Evolutionary conservation across 345 rosid species (phyloP).

Genomic region (Lepidium sativum): DNA sequence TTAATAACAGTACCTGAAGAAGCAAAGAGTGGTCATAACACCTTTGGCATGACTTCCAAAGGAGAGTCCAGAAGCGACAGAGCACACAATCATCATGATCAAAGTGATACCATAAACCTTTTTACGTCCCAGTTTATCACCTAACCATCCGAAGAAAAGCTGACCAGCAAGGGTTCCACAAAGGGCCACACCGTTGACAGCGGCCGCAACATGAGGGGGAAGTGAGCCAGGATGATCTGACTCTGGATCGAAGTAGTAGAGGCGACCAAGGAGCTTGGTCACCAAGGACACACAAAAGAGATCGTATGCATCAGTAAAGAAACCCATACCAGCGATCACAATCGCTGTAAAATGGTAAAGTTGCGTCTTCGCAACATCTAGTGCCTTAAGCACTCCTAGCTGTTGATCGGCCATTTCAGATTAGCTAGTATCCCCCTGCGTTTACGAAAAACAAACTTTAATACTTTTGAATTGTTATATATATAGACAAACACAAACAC

Average conservation of each 20-base stretch:
- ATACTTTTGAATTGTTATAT: too few species aligned
- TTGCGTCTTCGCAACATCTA: conserved; percentile 28
- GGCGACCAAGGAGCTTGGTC: conserved; percentile 27
- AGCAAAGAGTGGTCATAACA: conserved; percentile 47
- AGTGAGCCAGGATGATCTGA: conserved; percentile 32
- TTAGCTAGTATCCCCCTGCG: too few species aligned
- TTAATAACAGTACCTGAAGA: conserved; percentile 31
- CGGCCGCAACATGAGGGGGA: conserved; percentile 41
- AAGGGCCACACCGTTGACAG: conserved; percentile 51
- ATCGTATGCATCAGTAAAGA: conserved; percentile 35
- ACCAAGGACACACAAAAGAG: conserved; percentile 27
- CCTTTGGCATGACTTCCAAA: conserved; percentile 31
- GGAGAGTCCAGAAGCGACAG: conserved; percentile 46
- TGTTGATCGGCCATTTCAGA: conserved; percentile 11
- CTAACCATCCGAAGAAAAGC: conserved; percentile 54
- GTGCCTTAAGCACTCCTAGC: conserved; percentile 21
- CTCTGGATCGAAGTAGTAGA: conserved; percentile 20
- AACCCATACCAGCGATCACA: conserved; percentile 32
- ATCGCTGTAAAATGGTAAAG: conserved; percentile 28
- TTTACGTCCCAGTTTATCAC: conserved; percentile 47
- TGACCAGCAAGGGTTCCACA: conserved; percentile 49
- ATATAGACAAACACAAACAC: too few species aligned
- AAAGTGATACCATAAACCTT: conserved; percentile 49
- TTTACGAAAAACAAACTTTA: too few species aligned
- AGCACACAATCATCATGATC: conserved; percentile 42